Conservation (phyloP, 108 stramenopile species). For the Cylindrotheca closterium region DNA sequence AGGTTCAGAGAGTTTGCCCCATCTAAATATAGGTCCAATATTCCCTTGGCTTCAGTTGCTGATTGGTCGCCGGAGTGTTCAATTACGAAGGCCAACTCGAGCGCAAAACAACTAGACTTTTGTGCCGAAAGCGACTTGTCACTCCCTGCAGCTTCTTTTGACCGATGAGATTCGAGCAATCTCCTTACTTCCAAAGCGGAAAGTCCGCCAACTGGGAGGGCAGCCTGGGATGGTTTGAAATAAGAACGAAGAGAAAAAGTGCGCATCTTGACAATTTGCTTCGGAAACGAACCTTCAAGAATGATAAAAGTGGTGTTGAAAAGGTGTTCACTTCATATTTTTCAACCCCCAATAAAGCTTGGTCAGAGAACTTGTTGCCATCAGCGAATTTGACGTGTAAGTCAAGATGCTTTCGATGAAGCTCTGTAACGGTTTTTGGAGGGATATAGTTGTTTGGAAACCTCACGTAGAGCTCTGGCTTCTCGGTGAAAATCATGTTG, state of each 20-base stretch:
- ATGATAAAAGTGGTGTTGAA: constrained; percentile 59
- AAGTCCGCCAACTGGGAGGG: constrained; percentile 71
- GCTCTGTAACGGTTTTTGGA: constrained; percentile 54
- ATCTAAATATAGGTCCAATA: constrained; percentile 67
- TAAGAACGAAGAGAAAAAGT: constrained; percentile 3
- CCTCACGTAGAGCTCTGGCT: constrained; percentile 77
- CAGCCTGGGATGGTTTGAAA: constrained; percentile 35
- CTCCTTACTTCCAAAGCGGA: constrained; percentile 51
- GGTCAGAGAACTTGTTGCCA: constrained; percentile 34
- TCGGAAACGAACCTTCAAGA: constrained; percentile 66
- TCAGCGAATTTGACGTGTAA: constrained; percentile 65
- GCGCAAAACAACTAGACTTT: constrained; percentile 45
- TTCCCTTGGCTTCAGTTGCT: constrained; percentile 41
- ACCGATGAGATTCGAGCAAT: constrained; percentile 37
- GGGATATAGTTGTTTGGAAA: constrained; percentile 79
- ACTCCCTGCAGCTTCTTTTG: constrained; percentile 27
- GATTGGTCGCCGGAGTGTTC: constrained; percentile 63
- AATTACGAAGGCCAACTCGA: constrained; percentile 80
- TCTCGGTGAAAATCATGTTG: constrained; percentile 56
- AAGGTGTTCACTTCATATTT: constrained; percentile 34
- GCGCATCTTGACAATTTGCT: constrained; percentile 7
- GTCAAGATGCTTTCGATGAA: constrained; percentile 71
- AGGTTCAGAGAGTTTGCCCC: constrained; percentile 64
- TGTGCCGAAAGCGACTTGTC: constrained; percentile 13
- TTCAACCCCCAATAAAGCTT: constrained; percentile 29